Evolutionary conservation across 2,329 filamentous ascomycete species (phyloP).

Genomic region (Rhexocercosporidium sp.): DNA sequence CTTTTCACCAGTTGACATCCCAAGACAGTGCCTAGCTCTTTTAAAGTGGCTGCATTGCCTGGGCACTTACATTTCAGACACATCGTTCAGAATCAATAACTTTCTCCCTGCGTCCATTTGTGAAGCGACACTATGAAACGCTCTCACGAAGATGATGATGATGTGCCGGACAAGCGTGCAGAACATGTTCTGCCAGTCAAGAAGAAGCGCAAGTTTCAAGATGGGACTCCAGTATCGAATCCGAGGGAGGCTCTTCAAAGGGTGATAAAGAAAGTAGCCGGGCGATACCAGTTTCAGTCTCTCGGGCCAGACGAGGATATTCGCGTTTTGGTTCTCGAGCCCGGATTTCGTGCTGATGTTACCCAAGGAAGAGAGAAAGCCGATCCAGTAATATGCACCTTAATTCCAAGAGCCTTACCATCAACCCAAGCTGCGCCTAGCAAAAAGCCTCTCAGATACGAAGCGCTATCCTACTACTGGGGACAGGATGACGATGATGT

Average conservation of each 20-base stretch:
- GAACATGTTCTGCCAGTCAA: not conserved
- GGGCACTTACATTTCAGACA: not conserved
- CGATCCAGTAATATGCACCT: not conserved
- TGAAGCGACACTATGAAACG: not conserved
- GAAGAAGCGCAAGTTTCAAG: not conserved
- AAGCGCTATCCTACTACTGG: constrained; percentile 13
- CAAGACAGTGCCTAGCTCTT: not conserved
- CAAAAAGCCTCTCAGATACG: not conserved
- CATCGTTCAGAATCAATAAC: not conserved
- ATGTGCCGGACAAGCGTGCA: not conserved
- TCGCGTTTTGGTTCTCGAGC: not conserved
- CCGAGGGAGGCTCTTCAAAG: not conserved
- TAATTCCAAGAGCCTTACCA: not conserved
- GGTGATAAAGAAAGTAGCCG: not conserved
- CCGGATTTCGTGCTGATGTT: not conserved
- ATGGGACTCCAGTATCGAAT: not conserved
- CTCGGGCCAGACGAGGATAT: not conserved
- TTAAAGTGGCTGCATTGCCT: not conserved
- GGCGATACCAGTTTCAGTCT: not conserved
- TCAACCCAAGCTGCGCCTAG: not conserved
- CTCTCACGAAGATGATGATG: not conserved
- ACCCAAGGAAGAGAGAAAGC: not conserved
- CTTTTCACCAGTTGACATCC: not conserved
- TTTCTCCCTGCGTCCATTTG: too few relatives aligned
- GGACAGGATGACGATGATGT: not conserved